These are phyloP conservation scores for Acacia crassicarpa DNA, from an alignment of 306 rosid species.

Conservation along the genomic window DNA sequence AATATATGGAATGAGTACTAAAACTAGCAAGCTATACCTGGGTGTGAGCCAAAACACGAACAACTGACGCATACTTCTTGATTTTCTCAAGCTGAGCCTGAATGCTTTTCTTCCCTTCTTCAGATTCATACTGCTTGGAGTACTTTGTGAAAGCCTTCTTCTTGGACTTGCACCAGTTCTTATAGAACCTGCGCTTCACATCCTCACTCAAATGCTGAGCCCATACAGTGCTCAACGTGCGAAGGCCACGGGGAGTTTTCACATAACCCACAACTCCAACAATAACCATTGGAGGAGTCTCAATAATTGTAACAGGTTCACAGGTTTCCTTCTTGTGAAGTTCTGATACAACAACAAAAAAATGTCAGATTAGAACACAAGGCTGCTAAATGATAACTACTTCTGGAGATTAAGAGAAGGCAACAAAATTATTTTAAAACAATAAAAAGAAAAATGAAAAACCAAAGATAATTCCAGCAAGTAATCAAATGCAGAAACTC, in stretches of 20 bases:
- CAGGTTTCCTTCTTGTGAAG: conserved; percentile 93
- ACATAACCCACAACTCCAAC: conserved; percentile 90
- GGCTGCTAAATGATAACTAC: neutral
- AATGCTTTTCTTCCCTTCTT: conserved; percentile 72
- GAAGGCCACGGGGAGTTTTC: conserved; percentile 90
- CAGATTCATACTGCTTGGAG: conserved; percentile 68
- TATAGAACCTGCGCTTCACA: conserved; percentile 73
- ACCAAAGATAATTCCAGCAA: neutral
- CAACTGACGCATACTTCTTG: conserved; percentile 68
- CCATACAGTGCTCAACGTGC: conserved; percentile 78
- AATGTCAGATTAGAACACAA: neutral
- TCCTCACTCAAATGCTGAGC: conserved; percentile 89
- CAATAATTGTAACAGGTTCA: conserved; percentile 81
- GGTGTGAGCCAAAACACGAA: conserved; percentile 85
- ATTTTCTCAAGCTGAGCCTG: conserved; percentile 70
- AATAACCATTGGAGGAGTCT: conserved; percentile 82
- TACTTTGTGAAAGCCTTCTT: conserved; percentile 84
- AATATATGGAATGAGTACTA: neutral
- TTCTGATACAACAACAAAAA: conserved; percentile 39
- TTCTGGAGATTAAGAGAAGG: neutral
- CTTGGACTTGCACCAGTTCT: conserved; percentile 93
- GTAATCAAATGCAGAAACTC: neutral
- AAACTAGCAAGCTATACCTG: conserved; percentile 43
- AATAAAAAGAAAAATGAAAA: neutral
- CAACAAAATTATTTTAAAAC: neutral